These are phyloP conservation scores for Eimeria maxima DNA, from an alignment of 169 alveolate genomes.

Conservation along the genomic window DNA sequence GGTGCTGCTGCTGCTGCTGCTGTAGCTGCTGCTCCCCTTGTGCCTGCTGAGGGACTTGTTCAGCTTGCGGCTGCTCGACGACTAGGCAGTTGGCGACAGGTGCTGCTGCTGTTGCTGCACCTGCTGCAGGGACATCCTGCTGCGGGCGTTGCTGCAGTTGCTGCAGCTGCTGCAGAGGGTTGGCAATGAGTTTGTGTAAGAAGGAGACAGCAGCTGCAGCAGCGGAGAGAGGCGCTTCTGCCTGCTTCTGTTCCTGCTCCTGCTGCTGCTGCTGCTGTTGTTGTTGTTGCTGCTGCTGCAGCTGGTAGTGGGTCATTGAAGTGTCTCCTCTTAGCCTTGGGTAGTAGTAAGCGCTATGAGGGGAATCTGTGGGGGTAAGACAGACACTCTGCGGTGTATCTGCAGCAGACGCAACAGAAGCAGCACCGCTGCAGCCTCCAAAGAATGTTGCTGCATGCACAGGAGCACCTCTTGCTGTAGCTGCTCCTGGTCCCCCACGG, in stretches of 20 bases:
- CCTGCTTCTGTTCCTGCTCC: constrained; percentile 16
- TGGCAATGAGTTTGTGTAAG: not conserved
- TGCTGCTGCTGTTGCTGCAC: constrained; percentile 54
- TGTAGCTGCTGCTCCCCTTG: not conserved
- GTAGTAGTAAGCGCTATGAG: not conserved
- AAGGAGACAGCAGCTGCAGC: constrained; percentile 54
- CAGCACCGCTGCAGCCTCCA: not conserved
- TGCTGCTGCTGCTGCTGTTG: constrained; percentile 31
- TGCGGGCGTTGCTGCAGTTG: constrained; percentile 26
- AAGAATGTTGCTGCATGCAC: not conserved
- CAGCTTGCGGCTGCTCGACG: not conserved
- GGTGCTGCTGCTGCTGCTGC: constrained; percentile 38
- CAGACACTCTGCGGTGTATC: not conserved
- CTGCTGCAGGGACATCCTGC: not conserved
- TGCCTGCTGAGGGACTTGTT: not conserved
- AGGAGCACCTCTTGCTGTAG: constrained; percentile 4
- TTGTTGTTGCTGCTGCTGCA: not conserved
- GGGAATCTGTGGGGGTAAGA: not conserved
- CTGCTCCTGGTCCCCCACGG: not conserved
- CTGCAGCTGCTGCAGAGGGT: constrained; percentile 45
- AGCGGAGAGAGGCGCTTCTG: not conserved
- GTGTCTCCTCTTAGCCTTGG: not conserved
- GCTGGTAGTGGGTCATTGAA: not conserved
- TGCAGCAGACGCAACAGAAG: not conserved
- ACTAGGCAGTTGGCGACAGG: constrained; percentile 3